These are phyloP conservation scores for Copromyces sp. DNA, from an alignment of 495 filamentous ascomycete species.

Conservation along the genomic window DNA sequence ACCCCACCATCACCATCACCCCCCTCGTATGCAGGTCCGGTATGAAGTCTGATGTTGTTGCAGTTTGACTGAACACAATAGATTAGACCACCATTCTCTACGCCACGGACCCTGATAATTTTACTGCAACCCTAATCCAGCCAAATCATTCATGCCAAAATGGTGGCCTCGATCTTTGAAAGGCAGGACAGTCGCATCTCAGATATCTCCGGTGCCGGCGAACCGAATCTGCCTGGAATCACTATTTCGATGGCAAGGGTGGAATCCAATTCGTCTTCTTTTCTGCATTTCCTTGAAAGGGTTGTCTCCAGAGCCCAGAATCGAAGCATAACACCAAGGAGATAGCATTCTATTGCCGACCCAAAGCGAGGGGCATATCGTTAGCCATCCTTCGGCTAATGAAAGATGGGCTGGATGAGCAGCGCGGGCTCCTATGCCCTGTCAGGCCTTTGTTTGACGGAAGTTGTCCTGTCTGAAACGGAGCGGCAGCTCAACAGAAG, in stretches of 20 bases:
- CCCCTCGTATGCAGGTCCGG: neutral
- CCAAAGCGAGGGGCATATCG: neutral
- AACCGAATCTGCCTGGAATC: neutral
- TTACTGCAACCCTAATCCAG: neutral
- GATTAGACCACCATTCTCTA: neutral
- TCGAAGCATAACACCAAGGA: neutral
- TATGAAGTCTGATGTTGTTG: neutral
- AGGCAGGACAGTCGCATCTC: neutral
- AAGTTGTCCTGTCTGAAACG: neutral
- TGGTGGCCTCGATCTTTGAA: neutral
- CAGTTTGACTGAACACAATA: neutral
- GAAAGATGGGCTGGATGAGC: neutral
- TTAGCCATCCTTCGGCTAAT: too few species aligned
- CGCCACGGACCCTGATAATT: neutral
- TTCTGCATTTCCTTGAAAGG: neutral
- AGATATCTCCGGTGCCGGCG: neutral
- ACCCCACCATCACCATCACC: neutral
- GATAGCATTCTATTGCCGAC: neutral
- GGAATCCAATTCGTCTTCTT: neutral
- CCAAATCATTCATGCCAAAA: neutral
- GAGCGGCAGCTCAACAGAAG: neutral
- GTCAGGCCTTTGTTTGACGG: neutral
- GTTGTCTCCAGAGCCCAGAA: neutral
- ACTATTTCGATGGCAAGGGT: neutral
- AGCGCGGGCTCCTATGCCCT: neutral